A percentile compares a stretch with the other conserved stretches of the same genome.
Evolutionary conservation across 495 filamentous ascomycete species (phyloP).

Genomic region (Penicillium coffeae): DNA sequence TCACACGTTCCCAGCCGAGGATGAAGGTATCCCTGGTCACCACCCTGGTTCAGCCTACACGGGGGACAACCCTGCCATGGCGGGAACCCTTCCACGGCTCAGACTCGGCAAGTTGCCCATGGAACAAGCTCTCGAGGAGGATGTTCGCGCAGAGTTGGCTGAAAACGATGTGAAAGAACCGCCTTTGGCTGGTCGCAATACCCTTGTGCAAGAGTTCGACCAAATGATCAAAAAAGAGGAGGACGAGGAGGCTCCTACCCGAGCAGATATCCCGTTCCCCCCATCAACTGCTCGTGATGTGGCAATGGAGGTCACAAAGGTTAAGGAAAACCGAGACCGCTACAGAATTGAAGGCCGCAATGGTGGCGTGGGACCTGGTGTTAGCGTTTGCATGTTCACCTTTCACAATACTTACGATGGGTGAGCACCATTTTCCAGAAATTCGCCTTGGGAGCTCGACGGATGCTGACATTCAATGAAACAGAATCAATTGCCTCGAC

Average conservation of each 20-base stretch:
- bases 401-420: constrained; percentile 92
- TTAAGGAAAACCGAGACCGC: constrained; percentile 88
- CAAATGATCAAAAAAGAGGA: constrained; percentile 87
- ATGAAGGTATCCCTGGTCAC: constrained; percentile 91
- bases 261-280: constrained; percentile 76
- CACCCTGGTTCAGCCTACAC: constrained; percentile 79
- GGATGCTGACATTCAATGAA: neutral
- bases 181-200: constrained; percentile 58
- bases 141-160: constrained; percentile 77
- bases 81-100: constrained; percentile 52
- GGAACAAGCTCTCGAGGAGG: constrained; percentile 71
- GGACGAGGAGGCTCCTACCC: constrained; percentile 72
- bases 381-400: constrained; percentile 92
- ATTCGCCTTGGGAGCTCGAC: no score
- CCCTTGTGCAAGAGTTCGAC: constrained; percentile 75
- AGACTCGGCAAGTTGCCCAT: constrained; percentile 75
- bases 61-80: constrained; percentile 57
- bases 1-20: constrained; percentile 68
- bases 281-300: constrained; percentile 83
- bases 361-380: constrained; percentile 71
- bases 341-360: constrained; percentile 78
- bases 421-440: no score
- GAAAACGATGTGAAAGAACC: constrained; percentile 73
- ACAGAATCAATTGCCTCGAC: constrained; percentile 83
- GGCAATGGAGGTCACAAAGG: constrained; percentile 87